Conservation (phyloP, 768 basidiomycete species). For the Scleroderma citrinum region DNA sequence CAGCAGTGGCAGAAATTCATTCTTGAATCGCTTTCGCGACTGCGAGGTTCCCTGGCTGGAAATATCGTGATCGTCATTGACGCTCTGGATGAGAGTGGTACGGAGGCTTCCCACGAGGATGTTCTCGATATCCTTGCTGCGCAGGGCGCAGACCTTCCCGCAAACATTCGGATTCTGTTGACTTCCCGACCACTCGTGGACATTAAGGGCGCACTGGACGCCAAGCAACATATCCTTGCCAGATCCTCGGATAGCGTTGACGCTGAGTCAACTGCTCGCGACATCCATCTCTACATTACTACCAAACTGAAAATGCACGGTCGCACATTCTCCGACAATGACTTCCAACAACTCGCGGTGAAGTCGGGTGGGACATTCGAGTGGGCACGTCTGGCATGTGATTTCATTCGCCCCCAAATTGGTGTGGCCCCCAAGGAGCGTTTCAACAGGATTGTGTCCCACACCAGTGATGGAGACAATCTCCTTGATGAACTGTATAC, state of each 20-base stretch:
- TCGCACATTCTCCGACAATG: background rate
- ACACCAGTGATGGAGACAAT: background rate
- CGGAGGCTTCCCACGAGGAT: conserved; percentile 1
- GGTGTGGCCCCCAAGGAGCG: background rate
- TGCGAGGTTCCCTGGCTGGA: conserved; percentile 11
- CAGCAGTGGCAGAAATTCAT: conserved; percentile 16
- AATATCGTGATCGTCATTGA: conserved; percentile 21
- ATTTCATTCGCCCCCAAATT: conserved; percentile 2
- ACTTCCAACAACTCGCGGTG: conserved; percentile 1
- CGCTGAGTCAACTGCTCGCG: background rate
- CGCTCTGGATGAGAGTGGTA: conserved; percentile 15
- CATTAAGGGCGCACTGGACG: conserved; percentile 9
- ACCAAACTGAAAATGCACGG: background rate
- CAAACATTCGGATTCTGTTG: conserved; percentile 33
- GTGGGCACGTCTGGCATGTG: conserved; percentile 17
- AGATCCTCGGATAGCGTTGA: background rate
- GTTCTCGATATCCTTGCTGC: conserved; percentile 28
- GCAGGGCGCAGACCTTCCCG: conserved; percentile 35
- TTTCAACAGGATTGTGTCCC: background rate
- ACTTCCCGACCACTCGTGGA: conserved; percentile 29
- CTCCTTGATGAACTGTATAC: background rate
- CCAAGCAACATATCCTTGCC: background rate
- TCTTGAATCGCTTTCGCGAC: conserved; percentile 5
- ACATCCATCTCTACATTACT: background rate
- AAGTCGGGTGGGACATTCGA: conserved; percentile 15